These are phyloP conservation scores for Ophiosphaerella korrae DNA, from an alignment of 2,329 filamentous ascomycete species.

Conservation along the genomic window DNA sequence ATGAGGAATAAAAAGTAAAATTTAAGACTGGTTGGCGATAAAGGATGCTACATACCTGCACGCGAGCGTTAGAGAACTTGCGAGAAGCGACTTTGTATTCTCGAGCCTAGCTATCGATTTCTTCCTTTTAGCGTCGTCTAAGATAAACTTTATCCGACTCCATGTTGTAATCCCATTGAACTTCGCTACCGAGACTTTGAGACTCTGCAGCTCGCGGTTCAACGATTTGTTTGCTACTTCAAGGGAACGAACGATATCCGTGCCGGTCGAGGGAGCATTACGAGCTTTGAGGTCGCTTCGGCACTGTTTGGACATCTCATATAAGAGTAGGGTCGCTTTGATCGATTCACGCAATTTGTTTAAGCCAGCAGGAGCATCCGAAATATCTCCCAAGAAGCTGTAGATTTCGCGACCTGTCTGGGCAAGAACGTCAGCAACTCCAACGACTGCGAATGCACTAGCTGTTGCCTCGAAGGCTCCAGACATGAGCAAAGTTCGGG, in stretches of 20 bases:
- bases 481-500: constrained; percentile 1
- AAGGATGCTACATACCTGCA: constrained; percentile 1
- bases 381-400: constrained; percentile 15
- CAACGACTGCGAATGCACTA: constrained; percentile 20
- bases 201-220: constrained; percentile 9
- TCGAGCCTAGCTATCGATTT: constrained; percentile 11
- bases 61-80: constrained; percentile 6
- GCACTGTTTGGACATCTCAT: not conserved
- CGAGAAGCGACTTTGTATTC: constrained; percentile 7
- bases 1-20: too few species aligned
- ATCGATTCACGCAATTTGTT: constrained; percentile 6
- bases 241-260: not conserved
- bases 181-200: constrained; percentile 1
- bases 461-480: constrained; percentile 10
- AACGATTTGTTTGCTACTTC: constrained; percentile 3
- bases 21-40: too few species aligned
- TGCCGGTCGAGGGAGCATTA: not conserved
- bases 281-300: constrained; percentile 1
- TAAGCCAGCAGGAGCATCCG: constrained; percentile 14
- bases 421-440: constrained; percentile 19
- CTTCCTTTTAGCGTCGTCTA: constrained; percentile 8
- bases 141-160: constrained; percentile 11
- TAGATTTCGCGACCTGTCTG: constrained; percentile 15
- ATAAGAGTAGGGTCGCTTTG: constrained; percentile 5
- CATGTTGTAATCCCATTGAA: constrained; percentile 10